These are phyloP conservation scores for Phytophthora constricta DNA, from an alignment of 352 stramenopile species.

Conservation along the genomic window DNA sequence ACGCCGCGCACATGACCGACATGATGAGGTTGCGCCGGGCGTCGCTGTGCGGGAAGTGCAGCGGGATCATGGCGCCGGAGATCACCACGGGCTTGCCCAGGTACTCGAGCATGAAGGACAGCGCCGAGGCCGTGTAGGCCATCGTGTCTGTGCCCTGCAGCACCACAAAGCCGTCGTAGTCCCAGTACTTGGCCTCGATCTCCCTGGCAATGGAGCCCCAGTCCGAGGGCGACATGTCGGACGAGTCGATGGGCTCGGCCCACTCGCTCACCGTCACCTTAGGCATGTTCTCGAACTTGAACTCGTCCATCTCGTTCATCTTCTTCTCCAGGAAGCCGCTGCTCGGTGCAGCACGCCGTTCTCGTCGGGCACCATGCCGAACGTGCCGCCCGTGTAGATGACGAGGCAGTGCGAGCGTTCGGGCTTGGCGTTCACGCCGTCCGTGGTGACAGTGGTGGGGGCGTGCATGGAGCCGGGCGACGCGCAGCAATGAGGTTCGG, in stretches of 20 bases:
- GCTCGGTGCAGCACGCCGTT: slow-evolving; percentile 79
- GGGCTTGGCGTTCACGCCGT: slow-evolving; percentile 22
- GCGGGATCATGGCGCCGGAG: slow-evolving; percentile 95
- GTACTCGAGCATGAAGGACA: slow-evolving; percentile 98
- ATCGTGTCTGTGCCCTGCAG: slow-evolving; percentile 98
- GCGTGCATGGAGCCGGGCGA: slow-evolving; percentile 35
- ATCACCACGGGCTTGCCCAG: slow-evolving; percentile 96
- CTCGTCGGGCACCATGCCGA: slow-evolving; percentile 88
- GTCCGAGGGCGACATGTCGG: slow-evolving; percentile 88
- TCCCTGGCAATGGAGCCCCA: slow-evolving; percentile 93
- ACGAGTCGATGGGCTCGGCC: slow-evolving; percentile 91
- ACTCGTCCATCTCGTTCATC: slow-evolving; percentile 89
- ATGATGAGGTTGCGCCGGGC: slow-evolving; percentile 97
- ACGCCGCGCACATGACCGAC: slow-evolving; percentile 87
- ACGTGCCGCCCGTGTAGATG: slow-evolving; percentile 92
- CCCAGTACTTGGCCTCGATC: slow-evolving; percentile 94
- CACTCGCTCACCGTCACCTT: slow-evolving; percentile 79
- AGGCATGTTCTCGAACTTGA: slow-evolving; percentile 84
- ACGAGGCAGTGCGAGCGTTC: slow-evolving; percentile 77
- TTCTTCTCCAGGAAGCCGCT: slow-evolving; percentile 90
- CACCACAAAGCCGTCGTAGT: slow-evolving; percentile 98
- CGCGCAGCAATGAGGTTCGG: slow-evolving; percentile 27
- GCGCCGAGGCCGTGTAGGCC: slow-evolving; percentile 95
- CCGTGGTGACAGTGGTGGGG: slow-evolving; percentile 17
- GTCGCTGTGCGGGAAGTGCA: slow-evolving; percentile 97